Evolutionary conservation across 2,329 filamentous ascomycete species (phyloP), one percentile per base, ranked within the genome.

Genomic region (Apiospora rasikravindrae): DNA sequence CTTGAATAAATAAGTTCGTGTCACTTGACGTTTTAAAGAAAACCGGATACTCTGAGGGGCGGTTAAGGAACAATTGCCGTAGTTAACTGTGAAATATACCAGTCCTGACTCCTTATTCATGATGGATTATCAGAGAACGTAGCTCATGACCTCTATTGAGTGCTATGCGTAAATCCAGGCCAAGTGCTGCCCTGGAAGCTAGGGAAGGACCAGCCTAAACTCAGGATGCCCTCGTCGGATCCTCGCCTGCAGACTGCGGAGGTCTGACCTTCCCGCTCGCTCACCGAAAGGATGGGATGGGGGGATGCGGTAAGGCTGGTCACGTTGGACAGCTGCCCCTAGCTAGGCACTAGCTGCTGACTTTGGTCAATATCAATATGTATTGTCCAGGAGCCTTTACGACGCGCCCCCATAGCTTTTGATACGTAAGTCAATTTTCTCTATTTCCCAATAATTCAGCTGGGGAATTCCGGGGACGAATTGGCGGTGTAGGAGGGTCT

Each of bases 241-340:
- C n/a, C 19, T 19, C 26, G 24, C 22, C 57, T 24, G 57, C 57
- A 64, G 33, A 29, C 33, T n/a, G 57, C 57, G 33, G 57, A 40
- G 40, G 57, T 40, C 57, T 64, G 33, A 64, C 57, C 57, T 37
- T 64, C 57, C 57, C 57, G 33, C 57, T 22, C 57, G 33, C 57
- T 22, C 57, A 40, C 57, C 57, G 19, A 64, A 64, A 29, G 44
- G 44, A 2, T n/a, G 22, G 44, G 33, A 64, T 37, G 57, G 57
- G 33, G 33, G 33, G 29, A 40, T 64, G 57, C 57, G 57, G 53
- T 61, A 61, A 61, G 53, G 33, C 53, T 22, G 53, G 57, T 64
- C 57, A 64, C 57, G 57, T 37, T 64, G 57, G 57, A 40, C 57
- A 64, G 19, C 29, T 64, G 2, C 19, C 22, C 33, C 16, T n/a